Evolutionary conservation across 2,329 filamentous ascomycete species (phyloP).

Genomic region (Sclerotinia minor): DNA sequence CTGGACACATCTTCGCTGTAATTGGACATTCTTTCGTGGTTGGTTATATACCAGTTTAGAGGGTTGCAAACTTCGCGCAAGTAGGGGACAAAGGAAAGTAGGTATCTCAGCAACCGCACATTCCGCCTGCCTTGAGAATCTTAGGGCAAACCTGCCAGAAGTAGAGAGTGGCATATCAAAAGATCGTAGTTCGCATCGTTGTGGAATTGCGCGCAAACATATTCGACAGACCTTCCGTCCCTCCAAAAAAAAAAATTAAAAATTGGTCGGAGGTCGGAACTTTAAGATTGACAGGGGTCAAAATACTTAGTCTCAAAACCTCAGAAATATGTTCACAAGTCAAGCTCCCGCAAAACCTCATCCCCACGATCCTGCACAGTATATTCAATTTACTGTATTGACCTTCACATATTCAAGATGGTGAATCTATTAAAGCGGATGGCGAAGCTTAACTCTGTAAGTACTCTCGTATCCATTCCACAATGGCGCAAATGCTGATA

Average conservation of each 20-base stretch:
- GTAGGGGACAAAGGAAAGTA: slow-evolving; percentile 51
- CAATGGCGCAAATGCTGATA: slow-evolving; percentile 29
- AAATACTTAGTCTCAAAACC: slow-evolving; percentile 23
- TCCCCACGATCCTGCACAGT: slow-evolving; percentile 19
- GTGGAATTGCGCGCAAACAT: not conserved
- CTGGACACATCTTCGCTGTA: slow-evolving; percentile 24
- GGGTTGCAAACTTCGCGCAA: slow-evolving; percentile 13
- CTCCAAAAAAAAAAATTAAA: slow-evolving; percentile 22
- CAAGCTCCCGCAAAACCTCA: slow-evolving; percentile 10
- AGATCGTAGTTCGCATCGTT: not conserved
- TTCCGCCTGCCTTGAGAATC: slow-evolving; percentile 28
- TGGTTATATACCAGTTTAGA: not conserved
- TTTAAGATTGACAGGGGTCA: slow-evolving; percentile 16
- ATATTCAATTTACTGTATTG: not conserved
- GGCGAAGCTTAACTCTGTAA: slow-evolving; percentile 71
- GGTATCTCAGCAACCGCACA: slow-evolving; percentile 45
- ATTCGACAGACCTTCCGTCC: not conserved
- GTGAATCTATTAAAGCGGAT: slow-evolving; percentile 65
- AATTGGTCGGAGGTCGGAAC: slow-evolving; percentile 24
- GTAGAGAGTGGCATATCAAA: slow-evolving; percentile 22
- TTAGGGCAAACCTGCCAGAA: slow-evolving; percentile 20
- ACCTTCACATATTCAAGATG: slow-evolving; percentile 45
- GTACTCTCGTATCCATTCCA: slow-evolving; percentile 42
- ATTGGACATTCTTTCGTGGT: slow-evolving; percentile 1
- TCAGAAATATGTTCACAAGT: slow-evolving; percentile 26